These are phyloP conservation scores for Papiliotrema flavescens DNA, from an alignment of 1,284 basidiomycete species.

Conservation along the genomic window DNA sequence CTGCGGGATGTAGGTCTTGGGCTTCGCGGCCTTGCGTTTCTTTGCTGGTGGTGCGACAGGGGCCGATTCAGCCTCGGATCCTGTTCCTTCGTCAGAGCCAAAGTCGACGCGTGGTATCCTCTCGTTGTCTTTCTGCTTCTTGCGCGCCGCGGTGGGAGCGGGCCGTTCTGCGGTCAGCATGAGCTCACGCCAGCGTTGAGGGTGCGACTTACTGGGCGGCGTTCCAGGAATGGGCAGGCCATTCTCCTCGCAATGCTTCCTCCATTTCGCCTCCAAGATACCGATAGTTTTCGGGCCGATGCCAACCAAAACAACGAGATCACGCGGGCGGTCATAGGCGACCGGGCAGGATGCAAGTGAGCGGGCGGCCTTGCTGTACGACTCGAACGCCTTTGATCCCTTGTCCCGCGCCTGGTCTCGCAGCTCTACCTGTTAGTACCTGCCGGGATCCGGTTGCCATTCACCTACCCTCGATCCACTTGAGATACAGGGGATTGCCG, in stretches of 20 bases:
- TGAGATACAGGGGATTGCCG: constrained; percentile 47
- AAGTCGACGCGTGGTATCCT: neutral
- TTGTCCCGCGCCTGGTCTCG: constrained; percentile 37
- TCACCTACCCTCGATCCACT: constrained; percentile 41
- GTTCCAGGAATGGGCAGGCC: constrained; percentile 24
- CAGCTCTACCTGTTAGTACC: constrained; percentile 28
- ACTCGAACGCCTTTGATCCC: constrained; percentile 35
- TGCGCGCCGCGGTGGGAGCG: constrained; percentile 1
- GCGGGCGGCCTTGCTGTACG: constrained; percentile 38
- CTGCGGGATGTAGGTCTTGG: constrained; percentile 40
- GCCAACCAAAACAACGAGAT: constrained; percentile 34
- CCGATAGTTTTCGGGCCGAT: constrained; percentile 43
- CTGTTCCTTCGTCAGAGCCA: constrained; percentile 3
- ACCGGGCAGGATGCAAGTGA: constrained; percentile 42
- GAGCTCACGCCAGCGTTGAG: neutral
- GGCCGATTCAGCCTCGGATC: constrained; percentile 5
- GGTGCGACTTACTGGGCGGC: constrained; percentile 21
- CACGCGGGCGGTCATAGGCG: constrained; percentile 32
- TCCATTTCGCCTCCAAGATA: constrained; percentile 36
- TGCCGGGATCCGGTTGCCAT: too few species aligned
- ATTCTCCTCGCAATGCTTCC: constrained; percentile 33
- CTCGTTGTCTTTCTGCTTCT: neutral
- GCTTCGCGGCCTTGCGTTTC: constrained; percentile 17
- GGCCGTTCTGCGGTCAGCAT: neutral
- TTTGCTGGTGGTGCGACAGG: constrained; percentile 9